Conservation (phyloP, 805 yeast genomes). For the Brettanomyces sp. region DNA sequence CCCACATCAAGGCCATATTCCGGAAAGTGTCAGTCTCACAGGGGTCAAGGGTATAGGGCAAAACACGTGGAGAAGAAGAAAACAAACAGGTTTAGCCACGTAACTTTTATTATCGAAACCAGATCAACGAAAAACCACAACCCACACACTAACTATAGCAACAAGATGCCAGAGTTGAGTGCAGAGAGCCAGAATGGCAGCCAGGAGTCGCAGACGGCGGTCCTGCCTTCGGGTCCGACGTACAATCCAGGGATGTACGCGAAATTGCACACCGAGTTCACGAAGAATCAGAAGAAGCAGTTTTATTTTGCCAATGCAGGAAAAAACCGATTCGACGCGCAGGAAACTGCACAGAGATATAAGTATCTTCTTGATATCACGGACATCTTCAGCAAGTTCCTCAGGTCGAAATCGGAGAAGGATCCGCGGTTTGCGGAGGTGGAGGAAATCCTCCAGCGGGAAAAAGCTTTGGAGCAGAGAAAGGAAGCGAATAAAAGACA, state of each 20-base stretch:
- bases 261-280: constrained; percentile 5
- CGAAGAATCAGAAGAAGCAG: constrained; percentile 6
- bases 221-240: no score
- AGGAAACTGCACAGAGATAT: constrained; percentile 58
- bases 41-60: no score
- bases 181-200: no score
- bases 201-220: no score
- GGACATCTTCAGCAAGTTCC: constrained; percentile 58
- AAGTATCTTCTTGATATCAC: constrained; percentile 59
- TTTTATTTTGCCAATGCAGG: constrained; percentile 27
- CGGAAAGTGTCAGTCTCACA: no score
- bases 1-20: no score
- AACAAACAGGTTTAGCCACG: no score
- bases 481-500: constrained; percentile 34
- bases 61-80: no score
- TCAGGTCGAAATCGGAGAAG: constrained; percentile 51
- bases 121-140: no score
- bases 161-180: no score
- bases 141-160: no score
- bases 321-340: constrained; percentile 34
- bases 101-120: no score
- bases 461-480: constrained; percentile 4
- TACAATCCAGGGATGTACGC: constrained; percentile 10
- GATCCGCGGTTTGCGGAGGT: constrained; percentile 50
- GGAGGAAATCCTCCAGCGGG: constrained; percentile 28